Percentiles rank a stretch among this genome's conserved stretches.
These are phyloP conservation scores for Dictyostelium firmibasis DNA, from an alignment of 78 protist genomes.

Conservation along the genomic window DNA sequence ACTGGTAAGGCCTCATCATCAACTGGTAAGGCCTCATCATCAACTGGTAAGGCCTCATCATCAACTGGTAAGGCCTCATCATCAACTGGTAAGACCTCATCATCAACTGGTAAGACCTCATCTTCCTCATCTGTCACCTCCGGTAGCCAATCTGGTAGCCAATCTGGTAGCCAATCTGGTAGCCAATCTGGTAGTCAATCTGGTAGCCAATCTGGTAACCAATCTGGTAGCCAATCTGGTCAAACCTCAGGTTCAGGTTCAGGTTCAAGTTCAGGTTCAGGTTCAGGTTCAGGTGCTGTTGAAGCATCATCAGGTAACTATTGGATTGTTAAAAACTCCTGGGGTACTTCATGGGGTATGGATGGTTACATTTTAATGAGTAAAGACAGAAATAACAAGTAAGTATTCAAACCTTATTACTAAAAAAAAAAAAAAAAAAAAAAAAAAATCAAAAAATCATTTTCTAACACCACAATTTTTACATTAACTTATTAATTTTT, in stretches of 20 bases:
- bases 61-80: background rate
- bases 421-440: too few species aligned
- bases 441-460: too few species aligned
- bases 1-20: background rate
- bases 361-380: constrained; percentile 85
- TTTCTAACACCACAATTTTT: too few species aligned
- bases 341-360: constrained; percentile 92
- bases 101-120: background rate
- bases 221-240: background rate
- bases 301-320: constrained; percentile 37
- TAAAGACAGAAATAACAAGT: constrained; percentile 69
- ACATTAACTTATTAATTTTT: too few species aligned
- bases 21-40: background rate
- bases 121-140: background rate
- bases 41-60: background rate
- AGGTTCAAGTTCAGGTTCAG: background rate
- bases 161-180: background rate
- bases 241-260: background rate
- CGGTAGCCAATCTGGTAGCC: background rate
- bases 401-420: background rate
- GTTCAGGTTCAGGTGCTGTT: constrained; percentile 4
- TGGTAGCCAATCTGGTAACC: background rate
- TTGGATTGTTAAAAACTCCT: constrained; percentile 94
- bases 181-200: background rate
- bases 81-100: background rate